Base-by-base conservation (phyloP, 2,329 filamentous ascomycete genomes). In the Botrytis elliptica region DNA sequence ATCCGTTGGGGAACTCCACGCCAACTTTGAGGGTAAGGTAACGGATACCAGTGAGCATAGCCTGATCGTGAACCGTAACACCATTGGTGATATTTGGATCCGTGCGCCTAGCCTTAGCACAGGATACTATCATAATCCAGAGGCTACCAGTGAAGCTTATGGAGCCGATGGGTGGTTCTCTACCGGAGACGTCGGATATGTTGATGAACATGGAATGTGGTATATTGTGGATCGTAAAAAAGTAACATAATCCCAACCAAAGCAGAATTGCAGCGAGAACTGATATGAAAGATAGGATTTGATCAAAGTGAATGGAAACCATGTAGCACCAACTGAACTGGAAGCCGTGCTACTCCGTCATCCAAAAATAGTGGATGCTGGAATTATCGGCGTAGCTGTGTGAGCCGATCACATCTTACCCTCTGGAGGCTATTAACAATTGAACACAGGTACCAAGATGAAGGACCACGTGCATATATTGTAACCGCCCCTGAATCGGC, bases 191-290 rank as follows among this genome's bases (percentile, higher is more conserved):
- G 82, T 86, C 1, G 84, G 83, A 68, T 91, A 92, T 77, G 88
- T 93, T 77, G 93, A 97, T 80, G 84, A 87, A 57, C 86, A 92
- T 70, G 92, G 92, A 46, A 92, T 95, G 79, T 93, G 97, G 79
- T 97, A 91, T 85, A 95, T 97, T 80, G 97, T 94, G 1, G 95
- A 97, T 80, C 91, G 76, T 20, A 72, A 77, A 75, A 77, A 85
- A 78, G 83, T 85, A 73, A 78, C 18, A 46, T 46, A 5, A 44
- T 46, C 44, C n/a, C 29, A 36, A 16, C 18, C 9, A 5, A 33
- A 46, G n/a, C 18, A 65, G 9, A 65, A 12, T 46, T 22, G 12
- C 29, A 29, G 2, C 18, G 9, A 46, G 63, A 29, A 29, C 29
- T 65, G n/a, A 65, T 20, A 46, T 22, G 7, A 1, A 7, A 33